A percentile compares a stretch with the other conserved stretches of the same genome.
These are phyloP conservation scores for Wickerhamiella qilinensis DNA, from an alignment of 805 yeast species.

Conservation along the genomic window DNA sequence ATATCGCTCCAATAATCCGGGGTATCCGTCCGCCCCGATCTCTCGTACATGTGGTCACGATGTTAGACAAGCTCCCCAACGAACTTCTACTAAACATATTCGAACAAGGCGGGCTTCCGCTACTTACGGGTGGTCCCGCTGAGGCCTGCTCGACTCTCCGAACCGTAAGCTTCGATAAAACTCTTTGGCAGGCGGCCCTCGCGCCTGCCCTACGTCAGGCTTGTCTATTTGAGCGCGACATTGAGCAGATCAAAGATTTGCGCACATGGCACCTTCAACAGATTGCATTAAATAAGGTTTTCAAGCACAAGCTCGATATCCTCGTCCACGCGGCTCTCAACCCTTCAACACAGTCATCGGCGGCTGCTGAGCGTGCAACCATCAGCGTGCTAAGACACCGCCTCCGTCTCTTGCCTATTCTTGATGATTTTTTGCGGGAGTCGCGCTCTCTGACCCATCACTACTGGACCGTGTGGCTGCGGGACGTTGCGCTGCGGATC, in stretches of 20 bases:
- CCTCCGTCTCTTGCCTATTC: slow-evolving; percentile 6
- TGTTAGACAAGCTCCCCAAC: slow-evolving; percentile 6
- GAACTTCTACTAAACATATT: slow-evolving; percentile 9
- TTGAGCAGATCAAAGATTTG: slow-evolving; percentile 6
- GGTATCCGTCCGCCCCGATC: too few relatives aligned
- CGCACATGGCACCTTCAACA: slow-evolving; percentile 10
- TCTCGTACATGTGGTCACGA: background rate
- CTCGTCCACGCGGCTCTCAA: slow-evolving; percentile 12
- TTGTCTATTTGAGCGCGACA: slow-evolving; percentile 7
- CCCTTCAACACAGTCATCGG: slow-evolving; percentile 10
- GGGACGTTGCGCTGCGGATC: slow-evolving; percentile 6
- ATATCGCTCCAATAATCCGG: too few relatives aligned
- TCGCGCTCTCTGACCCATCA: slow-evolving; percentile 11
- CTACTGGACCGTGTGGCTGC: slow-evolving; percentile 13
- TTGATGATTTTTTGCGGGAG: slow-evolving; percentile 1
- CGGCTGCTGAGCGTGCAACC: slow-evolving; percentile 5
- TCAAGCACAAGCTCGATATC: slow-evolving; percentile 8
- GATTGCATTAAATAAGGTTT: slow-evolving; percentile 3
- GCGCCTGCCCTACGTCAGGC: slow-evolving; percentile 5
- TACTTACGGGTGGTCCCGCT: slow-evolving; percentile 10
- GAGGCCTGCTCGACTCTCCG: slow-evolving; percentile 10
- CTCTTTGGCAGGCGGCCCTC: slow-evolving; percentile 11
- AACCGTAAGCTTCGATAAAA: slow-evolving; percentile 10
- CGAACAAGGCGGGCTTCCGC: slow-evolving; percentile 9
- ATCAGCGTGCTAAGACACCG: slow-evolving; percentile 9